Percentiles rank a stretch among this genome's conserved stretches.
Conservation (phyloP, 2,329 filamentous ascomycete genomes). For the Graphiopsis chlorocephala region DNA sequence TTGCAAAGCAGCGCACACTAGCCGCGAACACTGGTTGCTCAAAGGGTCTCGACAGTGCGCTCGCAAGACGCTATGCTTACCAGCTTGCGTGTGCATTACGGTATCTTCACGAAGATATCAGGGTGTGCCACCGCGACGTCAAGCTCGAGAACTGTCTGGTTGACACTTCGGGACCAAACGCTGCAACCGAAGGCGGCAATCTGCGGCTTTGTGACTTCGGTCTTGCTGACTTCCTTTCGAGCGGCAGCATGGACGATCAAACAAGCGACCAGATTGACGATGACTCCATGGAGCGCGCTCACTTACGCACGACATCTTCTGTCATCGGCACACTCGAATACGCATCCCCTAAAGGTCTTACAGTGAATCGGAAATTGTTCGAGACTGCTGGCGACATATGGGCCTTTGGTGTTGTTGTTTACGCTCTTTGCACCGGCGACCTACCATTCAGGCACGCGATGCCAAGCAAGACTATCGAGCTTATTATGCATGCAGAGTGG, state of each 20-base stretch:
- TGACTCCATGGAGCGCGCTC: background rate
- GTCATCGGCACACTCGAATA: constrained; percentile 61
- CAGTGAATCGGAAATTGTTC: constrained; percentile 41
- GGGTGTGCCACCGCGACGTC: constrained; percentile 65
- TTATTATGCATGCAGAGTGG: constrained; percentile 61
- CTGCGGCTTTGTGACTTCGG: constrained; percentile 67
- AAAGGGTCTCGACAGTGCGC: constrained; percentile 45
- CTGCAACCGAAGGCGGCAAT: constrained; percentile 51
- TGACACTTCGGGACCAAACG: constrained; percentile 49
- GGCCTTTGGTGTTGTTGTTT: constrained; percentile 65
- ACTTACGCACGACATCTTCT: constrained; percentile 33
- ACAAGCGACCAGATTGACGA: constrained; percentile 5
- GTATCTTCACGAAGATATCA: constrained; percentile 66
- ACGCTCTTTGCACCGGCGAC: constrained; percentile 58
- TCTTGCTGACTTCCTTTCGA: constrained; percentile 64
- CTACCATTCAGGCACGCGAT: constrained; percentile 63
- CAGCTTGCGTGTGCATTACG: constrained; percentile 63
- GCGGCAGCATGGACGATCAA: constrained; percentile 39
- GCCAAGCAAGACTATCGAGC: constrained; percentile 56
- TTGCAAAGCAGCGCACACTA: constrained; percentile 51
- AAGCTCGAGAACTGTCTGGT: constrained; percentile 68
- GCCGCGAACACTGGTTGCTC: constrained; percentile 27
- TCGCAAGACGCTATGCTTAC: constrained; percentile 60
- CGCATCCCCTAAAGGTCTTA: constrained; percentile 50
- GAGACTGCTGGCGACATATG: constrained; percentile 63